Conservation (phyloP, 345 rosid genomes). For the Brassica cretica region DNA sequence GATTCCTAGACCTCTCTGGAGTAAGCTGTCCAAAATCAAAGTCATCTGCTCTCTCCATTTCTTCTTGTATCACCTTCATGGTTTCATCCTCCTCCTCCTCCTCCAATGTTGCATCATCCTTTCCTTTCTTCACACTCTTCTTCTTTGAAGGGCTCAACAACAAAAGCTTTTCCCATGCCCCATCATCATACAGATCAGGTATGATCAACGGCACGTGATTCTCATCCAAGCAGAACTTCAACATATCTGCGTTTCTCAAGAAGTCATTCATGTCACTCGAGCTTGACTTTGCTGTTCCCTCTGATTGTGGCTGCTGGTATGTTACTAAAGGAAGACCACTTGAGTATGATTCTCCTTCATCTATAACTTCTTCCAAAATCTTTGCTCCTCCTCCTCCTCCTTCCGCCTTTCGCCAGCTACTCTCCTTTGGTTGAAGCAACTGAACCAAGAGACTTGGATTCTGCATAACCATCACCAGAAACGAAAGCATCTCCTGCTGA, state of each 20-base stretch:
- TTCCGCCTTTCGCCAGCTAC: constrained; percentile 60
- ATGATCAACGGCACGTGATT: constrained; percentile 57
- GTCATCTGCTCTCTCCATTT: constrained; percentile 50
- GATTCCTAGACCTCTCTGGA: constrained; percentile 45
- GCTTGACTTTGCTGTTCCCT: constrained; percentile 43
- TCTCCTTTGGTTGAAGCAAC: constrained; percentile 76
- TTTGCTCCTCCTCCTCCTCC: constrained; percentile 38
- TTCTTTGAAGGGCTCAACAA: constrained; percentile 49
- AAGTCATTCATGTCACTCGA: constrained; percentile 52
- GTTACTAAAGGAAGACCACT: constrained; percentile 64
- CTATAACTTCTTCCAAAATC: constrained; percentile 52
- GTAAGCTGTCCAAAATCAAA: constrained; percentile 44
- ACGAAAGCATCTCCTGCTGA: constrained; percentile 93
- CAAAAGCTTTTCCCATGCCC: constrained; percentile 79
- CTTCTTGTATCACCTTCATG: constrained; percentile 45
- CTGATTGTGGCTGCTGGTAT: constrained; percentile 55
- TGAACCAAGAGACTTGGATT: constrained; percentile 75
- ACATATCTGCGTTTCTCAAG: constrained; percentile 58
- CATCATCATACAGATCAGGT: constrained; percentile 68
- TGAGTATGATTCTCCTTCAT: constrained; percentile 43
- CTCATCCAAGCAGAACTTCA: constrained; percentile 71
- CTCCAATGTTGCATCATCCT: constrained; percentile 35
- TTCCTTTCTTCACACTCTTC: constrained; percentile 35
- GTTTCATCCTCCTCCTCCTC: constrained; percentile 30
- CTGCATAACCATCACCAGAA: constrained; percentile 88